A percentile compares a stretch with the other conserved stretches of the same genome.
These are phyloP conservation scores for Hyphodiscus sp. DNA, from an alignment of 2,329 filamentous ascomycete species.

Conservation along the genomic window DNA sequence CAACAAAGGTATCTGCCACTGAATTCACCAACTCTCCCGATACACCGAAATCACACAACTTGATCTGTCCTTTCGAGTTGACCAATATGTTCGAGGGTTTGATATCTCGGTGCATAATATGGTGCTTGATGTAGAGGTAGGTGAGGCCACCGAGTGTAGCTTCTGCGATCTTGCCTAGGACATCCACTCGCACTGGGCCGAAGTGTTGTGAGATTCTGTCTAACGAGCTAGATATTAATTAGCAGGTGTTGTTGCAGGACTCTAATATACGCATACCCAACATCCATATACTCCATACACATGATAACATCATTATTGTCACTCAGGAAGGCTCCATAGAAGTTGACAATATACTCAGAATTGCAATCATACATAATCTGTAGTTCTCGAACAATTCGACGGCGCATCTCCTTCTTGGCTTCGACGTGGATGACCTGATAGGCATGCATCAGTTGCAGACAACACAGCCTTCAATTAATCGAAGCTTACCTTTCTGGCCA, in stretches of 20 bases:
- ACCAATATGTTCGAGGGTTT: slow-evolving; percentile 97
- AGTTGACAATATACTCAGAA: slow-evolving; percentile 93
- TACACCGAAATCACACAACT: slow-evolving; percentile 98
- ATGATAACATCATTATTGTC: slow-evolving; percentile 97
- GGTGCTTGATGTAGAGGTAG: slow-evolving; percentile 90
- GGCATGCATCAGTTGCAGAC: neutral
- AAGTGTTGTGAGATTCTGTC: slow-evolving; percentile 93
- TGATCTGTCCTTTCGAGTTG: slow-evolving; percentile 90
- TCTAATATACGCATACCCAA: slow-evolving; percentile 61
- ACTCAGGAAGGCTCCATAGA: slow-evolving; percentile 96
- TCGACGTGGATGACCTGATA: slow-evolving; percentile 91
- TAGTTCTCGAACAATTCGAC: slow-evolving; percentile 92
- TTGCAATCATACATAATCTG: slow-evolving; percentile 99
- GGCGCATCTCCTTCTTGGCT: slow-evolving; percentile 93
- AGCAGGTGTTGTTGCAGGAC: slow-evolving; percentile 13
- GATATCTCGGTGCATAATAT: slow-evolving; percentile 99
- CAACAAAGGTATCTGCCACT: slow-evolving; percentile 95
- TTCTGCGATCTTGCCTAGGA: slow-evolving; percentile 95
- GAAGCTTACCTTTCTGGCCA: slow-evolving; percentile 83
- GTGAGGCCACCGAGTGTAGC: slow-evolving; percentile 88
- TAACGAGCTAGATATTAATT: slow-evolving; percentile 58
- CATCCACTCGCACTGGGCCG: slow-evolving; percentile 90
- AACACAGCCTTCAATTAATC: neutral
- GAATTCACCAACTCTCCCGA: slow-evolving; percentile 97
- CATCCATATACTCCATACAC: slow-evolving; percentile 99